Base-by-base conservation (phyloP, 2,329 filamentous ascomycete genomes). In the Arthroderma sp. region DNA sequence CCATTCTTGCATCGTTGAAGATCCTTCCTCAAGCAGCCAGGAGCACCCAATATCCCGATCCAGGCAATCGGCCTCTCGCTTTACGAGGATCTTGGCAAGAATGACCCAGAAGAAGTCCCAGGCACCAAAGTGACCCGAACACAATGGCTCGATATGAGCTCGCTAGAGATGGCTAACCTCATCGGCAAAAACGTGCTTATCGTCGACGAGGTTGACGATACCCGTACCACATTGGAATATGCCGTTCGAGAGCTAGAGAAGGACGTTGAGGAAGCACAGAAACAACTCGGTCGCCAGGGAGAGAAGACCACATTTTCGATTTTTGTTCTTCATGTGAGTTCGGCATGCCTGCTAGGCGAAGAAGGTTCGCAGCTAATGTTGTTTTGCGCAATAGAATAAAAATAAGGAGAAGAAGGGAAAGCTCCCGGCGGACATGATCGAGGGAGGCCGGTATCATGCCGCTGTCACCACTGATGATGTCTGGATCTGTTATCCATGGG, bases 401-500 rank as follows among this genome's bases (percentile, higher is more conserved):
- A 79, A 95, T 67, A 96, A 98, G 77, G 52, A 70, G 45, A 98
- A 98, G 80, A 94, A 95, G 75, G 91, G 91, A 44, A 68, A 68
- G 15, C 73, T 98, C 46, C 88, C 91, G 7, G 59, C 77, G 15
- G 80, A 86, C 33, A 86, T 96, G 76, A 72, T 89, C 52, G 67
- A 73, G 36, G 67, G 79, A 45, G 75, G 76, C 46, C 74, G 82
- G 56, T 98, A 98, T 68, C 66, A 83, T 53, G 91, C 91, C 22
- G 86, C 91, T 22, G 73, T 82, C 60, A 96, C 89, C 4, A 84
- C 93, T 30, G 77, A 76, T n/a, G 89, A 98, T 66, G 81, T 87
- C 53, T 98, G 91, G 91, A 96, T 96, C 63, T 93, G 86, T 74
- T 98, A 98, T 68, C 91, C 91, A 10, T 98, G 91, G 91, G 91